Evolutionary conservation across 169 alveolate species (phyloP).

Genomic region (Plasmodium fragile): DNA sequence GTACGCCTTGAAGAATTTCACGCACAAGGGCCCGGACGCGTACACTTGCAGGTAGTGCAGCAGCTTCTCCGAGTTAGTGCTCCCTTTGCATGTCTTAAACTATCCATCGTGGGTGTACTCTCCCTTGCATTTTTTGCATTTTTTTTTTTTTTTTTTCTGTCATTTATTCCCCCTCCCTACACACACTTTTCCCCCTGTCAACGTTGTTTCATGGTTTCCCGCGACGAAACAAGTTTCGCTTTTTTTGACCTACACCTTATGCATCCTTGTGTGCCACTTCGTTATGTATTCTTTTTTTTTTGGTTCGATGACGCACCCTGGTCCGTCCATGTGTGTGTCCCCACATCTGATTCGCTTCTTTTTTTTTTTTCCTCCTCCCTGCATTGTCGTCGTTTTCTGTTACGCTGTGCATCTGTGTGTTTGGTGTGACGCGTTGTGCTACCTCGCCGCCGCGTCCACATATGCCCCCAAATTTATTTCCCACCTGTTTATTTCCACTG

Average conservation of each 20-base stretch:
- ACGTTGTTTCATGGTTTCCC: conserved; percentile 3
- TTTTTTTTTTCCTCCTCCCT: not conserved
- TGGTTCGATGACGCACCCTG: not conserved
- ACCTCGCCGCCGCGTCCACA: not conserved
- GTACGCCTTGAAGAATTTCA: conserved; percentile 34
- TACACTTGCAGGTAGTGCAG: conserved; percentile 50
- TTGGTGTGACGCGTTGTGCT: not conserved
- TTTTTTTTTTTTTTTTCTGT: not conserved
- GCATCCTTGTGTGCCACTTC: not conserved
- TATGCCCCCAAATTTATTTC: not conserved
- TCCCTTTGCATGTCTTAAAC: not conserved
- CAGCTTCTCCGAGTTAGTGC: not conserved
- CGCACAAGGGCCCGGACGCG: conserved; percentile 25
- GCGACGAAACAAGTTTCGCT: not conserved
- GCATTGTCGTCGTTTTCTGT: not conserved
- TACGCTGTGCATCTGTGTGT: not conserved
- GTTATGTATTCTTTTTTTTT: not conserved
- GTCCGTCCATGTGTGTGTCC: not conserved
- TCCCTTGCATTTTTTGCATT: not conserved
- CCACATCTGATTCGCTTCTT: not conserved
- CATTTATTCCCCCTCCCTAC: not conserved
- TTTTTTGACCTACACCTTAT: not conserved
- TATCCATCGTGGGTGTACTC: not conserved
- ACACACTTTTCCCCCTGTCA: not conserved
- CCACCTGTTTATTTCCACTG: not conserved